Evolutionary conservation across 495 filamentous ascomycete genomes (phyloP).

Genomic region (Daldinia grandis): DNA sequence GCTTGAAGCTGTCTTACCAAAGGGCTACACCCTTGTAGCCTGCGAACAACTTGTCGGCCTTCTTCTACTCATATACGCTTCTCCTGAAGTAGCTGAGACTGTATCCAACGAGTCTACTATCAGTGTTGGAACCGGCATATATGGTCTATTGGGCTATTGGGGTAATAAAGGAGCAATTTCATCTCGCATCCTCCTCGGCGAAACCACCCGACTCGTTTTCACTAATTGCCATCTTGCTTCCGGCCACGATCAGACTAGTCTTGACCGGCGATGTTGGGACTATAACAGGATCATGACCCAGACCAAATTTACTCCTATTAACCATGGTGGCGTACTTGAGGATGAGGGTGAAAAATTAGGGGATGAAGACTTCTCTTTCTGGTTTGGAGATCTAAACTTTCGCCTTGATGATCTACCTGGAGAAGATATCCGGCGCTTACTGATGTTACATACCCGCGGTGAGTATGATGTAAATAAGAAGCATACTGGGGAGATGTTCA

Average conservation of each 20-base stretch:
- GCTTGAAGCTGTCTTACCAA: slow-evolving; percentile 73
- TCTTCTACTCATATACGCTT: slow-evolving; percentile 84
- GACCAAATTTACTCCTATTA: slow-evolving; percentile 77
- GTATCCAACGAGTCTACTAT: slow-evolving; percentile 80
- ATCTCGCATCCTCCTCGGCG: slow-evolving; percentile 84
- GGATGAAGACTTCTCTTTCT: slow-evolving; percentile 91
- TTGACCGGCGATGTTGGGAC: slow-evolving; percentile 93
- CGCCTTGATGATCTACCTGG: slow-evolving; percentile 87
- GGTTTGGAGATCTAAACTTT: slow-evolving; percentile 98
- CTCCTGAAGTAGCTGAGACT: slow-evolving; percentile 72
- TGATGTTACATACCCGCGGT: slow-evolving; percentile 82
- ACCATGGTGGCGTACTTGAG: slow-evolving; percentile 62
- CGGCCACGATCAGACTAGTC: slow-evolving; percentile 75
- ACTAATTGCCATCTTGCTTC: slow-evolving; percentile 91
- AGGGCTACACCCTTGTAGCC: slow-evolving; percentile 77
- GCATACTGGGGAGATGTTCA: slow-evolving; percentile 46
- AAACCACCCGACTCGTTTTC: slow-evolving; percentile 87
- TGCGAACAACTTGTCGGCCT: slow-evolving; percentile 88
- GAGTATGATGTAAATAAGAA: slow-evolving; percentile 69
- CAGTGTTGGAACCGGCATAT: slow-evolving; percentile 72
- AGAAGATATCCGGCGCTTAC: slow-evolving; percentile 85
- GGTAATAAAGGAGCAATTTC: slow-evolving; percentile 94
- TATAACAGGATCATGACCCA: slow-evolving; percentile 76
- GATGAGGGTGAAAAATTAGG: slow-evolving; percentile 74
- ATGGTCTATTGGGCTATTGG: slow-evolving; percentile 85